phyloP scores from a whole-genome alignment of 2,329 filamentous ascomycete genomes.

The Neophaeococcomyces mojaviensis region DNA sequence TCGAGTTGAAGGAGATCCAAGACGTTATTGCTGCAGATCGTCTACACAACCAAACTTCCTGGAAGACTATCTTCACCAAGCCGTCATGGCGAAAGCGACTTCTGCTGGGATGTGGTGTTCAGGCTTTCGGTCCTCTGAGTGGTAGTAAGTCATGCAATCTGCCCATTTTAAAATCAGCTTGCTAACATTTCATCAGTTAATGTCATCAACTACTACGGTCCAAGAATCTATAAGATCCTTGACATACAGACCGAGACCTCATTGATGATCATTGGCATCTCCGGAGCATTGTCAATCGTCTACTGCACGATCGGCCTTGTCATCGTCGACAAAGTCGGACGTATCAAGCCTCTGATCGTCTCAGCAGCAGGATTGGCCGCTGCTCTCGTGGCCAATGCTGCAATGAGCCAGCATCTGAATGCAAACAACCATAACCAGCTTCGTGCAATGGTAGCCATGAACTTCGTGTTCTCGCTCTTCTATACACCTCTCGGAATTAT shows the following conservation, averaged over 20 bases:
- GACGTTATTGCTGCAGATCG: conserved; percentile 28
- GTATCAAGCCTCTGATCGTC: conserved; percentile 43
- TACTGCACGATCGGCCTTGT: conserved; percentile 39
- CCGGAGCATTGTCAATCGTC: too few relatives aligned
- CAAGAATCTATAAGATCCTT: conserved; percentile 38
- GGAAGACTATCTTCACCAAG: conserved; percentile 35
- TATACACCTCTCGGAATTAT: conserved; percentile 40
- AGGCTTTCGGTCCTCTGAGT: conserved; percentile 42
- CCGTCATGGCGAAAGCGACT: conserved; percentile 41
- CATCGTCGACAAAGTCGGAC: too few relatives aligned
- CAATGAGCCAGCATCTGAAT: conserved; percentile 32
- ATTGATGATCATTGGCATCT: conserved; percentile 46
- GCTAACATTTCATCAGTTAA: too few relatives aligned
- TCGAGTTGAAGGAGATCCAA: conserved; percentile 36
- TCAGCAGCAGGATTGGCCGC: conserved; percentile 39
- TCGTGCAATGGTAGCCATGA: conserved; percentile 42
- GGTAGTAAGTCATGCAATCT: too few relatives aligned
- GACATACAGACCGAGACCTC: conserved; percentile 39
- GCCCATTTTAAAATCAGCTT: too few relatives aligned
- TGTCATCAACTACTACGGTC: too few relatives aligned
- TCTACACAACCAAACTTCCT: conserved; percentile 6
- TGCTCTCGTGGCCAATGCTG: conserved; percentile 34
- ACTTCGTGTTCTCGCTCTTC: conserved; percentile 41
- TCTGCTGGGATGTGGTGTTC: conserved; percentile 41
- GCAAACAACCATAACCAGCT: conserved; percentile 31